A percentile compares a stretch with the other conserved stretches of the same genome.
These are phyloP conservation scores for Physcomitrellopsis africana DNA, from an alignment of 225 moss, liverwort and hornwort genomes.

Conservation along the genomic window DNA sequence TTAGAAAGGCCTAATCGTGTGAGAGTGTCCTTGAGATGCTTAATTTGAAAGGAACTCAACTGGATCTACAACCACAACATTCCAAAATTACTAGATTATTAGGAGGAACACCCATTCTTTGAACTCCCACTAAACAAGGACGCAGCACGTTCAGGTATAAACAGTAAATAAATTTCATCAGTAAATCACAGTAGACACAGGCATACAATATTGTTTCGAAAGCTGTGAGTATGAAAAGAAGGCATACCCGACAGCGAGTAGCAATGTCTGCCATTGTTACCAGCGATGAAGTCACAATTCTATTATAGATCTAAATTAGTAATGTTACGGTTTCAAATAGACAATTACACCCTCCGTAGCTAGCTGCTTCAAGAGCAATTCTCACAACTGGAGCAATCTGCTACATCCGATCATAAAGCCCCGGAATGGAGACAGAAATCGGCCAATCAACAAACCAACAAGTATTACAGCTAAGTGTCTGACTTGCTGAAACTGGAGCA, in stretches of 20 bases:
- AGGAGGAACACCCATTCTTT: background rate
- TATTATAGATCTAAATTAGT: slow-evolving; percentile 9
- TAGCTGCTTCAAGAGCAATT: slow-evolving; percentile 10
- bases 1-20: slow-evolving; percentile 54
- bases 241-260: slow-evolving; percentile 40
- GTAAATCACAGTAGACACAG: background rate
- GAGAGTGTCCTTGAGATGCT: slow-evolving; percentile 56
- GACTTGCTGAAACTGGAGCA: slow-evolving; percentile 5
- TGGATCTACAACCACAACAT: slow-evolving; percentile 36
- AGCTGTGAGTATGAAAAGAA: background rate
- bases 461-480: slow-evolving; percentile 20
- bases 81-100: slow-evolving; percentile 19
- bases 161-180: background rate
- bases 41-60: slow-evolving; percentile 47
- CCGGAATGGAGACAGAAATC: background rate
- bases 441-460: slow-evolving; percentile 10
- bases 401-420: slow-evolving; percentile 14
- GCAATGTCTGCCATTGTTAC: slow-evolving; percentile 31
- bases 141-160: background rate
- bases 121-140: background rate
- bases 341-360: background rate
- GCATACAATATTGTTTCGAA: background rate
- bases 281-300: slow-evolving; percentile 1
- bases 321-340: background rate
- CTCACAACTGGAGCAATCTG: slow-evolving; percentile 16